Base-by-base conservation (phyloP, 1,284 basidiomycete species). In the Fomitopsis betulina region DNA sequence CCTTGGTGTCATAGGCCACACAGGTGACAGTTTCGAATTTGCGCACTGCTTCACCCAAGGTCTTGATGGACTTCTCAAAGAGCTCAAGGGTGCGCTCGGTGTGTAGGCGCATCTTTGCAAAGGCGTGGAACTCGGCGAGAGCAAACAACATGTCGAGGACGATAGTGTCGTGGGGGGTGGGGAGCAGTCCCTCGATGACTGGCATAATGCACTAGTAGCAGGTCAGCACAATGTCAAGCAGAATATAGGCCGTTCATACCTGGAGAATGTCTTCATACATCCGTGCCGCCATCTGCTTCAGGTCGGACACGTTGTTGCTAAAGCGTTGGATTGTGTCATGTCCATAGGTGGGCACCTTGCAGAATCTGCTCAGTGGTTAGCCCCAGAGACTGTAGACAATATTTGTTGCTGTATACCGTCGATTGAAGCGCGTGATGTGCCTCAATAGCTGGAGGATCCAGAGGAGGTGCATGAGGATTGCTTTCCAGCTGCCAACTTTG, bases 401-500 rank as follows among this genome's bases (percentile, higher is more conserved):
- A 27, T 50, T 23, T 12, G 21, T 54, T 61, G 5, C 27, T 30
- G 27, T 56, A 59, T 52, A 67, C 67, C 65, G 45, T 9, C 35
- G 27, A 43, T 70, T 62, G 8, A 68, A 60, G n/a, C 43, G 58
- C 43, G 1, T 21, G 49, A 13, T 58, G 53, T 0, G 50, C 50
- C 2, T 0, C 53, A 45, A 5, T 42, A 47, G 54, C 30, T 55
- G 58, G 1, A 65, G 51, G 9, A 65, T 27, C 1, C 58, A 57
- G 6, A 63, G 21, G 1, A 60, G 30, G 35, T 63, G 59, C 0
- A 38, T 53, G 15, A 62, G 54, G 1, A 56, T 55, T 1, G 47
- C 39, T 53, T 63, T 63, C 74, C 75, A 78, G 0, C 73, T 67
- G 1, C 75, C 75, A 0, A 76, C 60, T 55, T 77, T 73, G 42